Evolutionary conservation across 805 yeast species (phyloP).

Genomic region (Sugiyamaella qingdaonensis): DNA sequence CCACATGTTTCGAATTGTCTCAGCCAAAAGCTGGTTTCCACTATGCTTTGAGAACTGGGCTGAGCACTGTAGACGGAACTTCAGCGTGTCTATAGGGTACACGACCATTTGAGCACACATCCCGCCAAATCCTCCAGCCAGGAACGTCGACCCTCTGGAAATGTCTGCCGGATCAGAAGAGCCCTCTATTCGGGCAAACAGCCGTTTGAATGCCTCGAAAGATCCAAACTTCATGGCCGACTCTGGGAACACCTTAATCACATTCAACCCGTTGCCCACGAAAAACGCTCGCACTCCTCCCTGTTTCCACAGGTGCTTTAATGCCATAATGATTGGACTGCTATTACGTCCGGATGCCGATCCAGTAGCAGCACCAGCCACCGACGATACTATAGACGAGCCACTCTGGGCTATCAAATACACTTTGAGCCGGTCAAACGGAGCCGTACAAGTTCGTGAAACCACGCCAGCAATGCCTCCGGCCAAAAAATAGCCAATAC

Average conservation of each 20-base stretch:
- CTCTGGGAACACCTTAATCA: conserved; percentile 92
- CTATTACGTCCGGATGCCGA: conserved; percentile 30
- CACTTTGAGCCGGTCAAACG: conserved; percentile 92
- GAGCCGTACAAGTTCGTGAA: conserved; percentile 94
- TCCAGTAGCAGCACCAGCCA: conserved; percentile 11
- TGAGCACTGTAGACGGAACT: conserved; percentile 91
- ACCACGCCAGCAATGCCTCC: conserved; percentile 96
- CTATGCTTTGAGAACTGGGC: conserved; percentile 58
- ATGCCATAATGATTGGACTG: conserved; percentile 80
- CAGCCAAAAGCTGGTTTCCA: conserved; percentile 57
- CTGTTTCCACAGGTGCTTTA: conserved; percentile 72
- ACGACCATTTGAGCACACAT: conserved; percentile 88
- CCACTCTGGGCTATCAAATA: conserved; percentile 83
- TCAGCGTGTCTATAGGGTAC: conserved; percentile 92
- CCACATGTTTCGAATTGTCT: conserved; percentile 75
- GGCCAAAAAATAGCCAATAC: conserved; percentile 86
- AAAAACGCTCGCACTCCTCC: conserved; percentile 88
- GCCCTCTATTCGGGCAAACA: conserved; percentile 73
- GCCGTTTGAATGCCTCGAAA: conserved; percentile 78
- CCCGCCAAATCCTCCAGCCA: conserved; percentile 97
- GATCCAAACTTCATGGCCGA: conserved; percentile 97
- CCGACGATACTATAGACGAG: conserved; percentile 8
- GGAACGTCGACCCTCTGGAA: conserved; percentile 72
- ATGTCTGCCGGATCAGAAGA: conserved; percentile 63
- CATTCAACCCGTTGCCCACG: conserved; percentile 92